These are phyloP conservation scores for Huntiella decipiens DNA, from an alignment of 2,329 filamentous ascomycete species.

Conservation along the genomic window DNA sequence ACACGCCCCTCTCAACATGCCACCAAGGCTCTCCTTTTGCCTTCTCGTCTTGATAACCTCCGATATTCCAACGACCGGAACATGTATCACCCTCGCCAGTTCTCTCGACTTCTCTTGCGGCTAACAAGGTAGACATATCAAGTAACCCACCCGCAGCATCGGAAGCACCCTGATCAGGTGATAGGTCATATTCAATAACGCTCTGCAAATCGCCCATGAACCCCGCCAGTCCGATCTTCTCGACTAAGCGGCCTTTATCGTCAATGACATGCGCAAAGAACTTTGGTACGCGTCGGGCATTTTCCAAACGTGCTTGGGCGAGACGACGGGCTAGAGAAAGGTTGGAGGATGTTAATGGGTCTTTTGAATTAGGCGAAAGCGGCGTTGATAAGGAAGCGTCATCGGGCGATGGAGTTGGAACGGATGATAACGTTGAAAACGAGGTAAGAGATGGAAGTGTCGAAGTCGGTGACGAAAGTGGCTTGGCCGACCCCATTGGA, in stretches of 20 bases:
- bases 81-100: constrained; percentile 22
- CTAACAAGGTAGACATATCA: constrained; percentile 30
- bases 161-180: constrained; percentile 34
- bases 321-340: constrained; percentile 36
- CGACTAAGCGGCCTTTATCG: constrained; percentile 30
- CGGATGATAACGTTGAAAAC: constrained; percentile 15
- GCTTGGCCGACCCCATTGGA: constrained; percentile 1
- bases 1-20: constrained; percentile 30
- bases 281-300: constrained; percentile 31
- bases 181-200: constrained; percentile 39
- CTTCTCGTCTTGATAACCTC: constrained; percentile 19
- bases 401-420: too few species aligned
- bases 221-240: constrained; percentile 36
- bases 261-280: constrained; percentile 40
- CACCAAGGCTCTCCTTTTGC: constrained; percentile 25
- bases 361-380: too few species aligned
- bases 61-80: constrained; percentile 28
- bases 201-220: constrained; percentile 44
- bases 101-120: constrained; percentile 27
- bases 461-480: constrained; percentile 12
- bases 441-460: constrained; percentile 2
- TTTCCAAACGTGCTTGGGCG: constrained; percentile 46
- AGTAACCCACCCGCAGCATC: constrained; percentile 39
- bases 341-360: constrained; percentile 16
- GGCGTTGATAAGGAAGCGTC: too few species aligned